These are phyloP conservation scores for Chalciporus sp. DNA, from an alignment of 1,284 basidiomycete genomes.

Conservation along the genomic window DNA sequence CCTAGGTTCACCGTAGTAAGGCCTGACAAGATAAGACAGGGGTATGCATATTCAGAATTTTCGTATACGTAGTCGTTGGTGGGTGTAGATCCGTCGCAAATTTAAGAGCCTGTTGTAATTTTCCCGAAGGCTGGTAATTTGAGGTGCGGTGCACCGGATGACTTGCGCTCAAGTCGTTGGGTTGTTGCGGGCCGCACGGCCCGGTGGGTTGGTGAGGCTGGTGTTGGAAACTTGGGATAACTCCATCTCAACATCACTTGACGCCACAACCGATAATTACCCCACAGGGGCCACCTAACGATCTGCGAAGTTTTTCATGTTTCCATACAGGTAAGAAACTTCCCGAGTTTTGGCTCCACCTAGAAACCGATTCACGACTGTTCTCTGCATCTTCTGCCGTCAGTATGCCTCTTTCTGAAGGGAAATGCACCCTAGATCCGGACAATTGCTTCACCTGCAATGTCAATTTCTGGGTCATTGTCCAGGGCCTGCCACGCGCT, in stretches of 20 bases:
- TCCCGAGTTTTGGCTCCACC: neutral
- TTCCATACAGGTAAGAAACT: neutral
- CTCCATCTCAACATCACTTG: neutral
- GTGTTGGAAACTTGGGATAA: no score
- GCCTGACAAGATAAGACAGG: no score
- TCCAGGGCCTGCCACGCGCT: neutral
- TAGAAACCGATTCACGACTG: neutral
- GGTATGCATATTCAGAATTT: no score
- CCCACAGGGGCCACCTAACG: neutral
- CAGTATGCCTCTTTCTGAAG: neutral
- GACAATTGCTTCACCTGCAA: neutral
- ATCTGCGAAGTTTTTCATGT: neutral
- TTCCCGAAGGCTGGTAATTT: neutral
- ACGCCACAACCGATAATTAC: neutral
- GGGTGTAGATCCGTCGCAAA: neutral
- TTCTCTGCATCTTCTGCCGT: neutral
- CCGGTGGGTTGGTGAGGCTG: neutral
- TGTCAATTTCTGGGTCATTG: neutral
- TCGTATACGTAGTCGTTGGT: no score
- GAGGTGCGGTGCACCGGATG: neutral
- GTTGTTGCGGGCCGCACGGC: neutral
- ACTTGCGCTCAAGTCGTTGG: no score
- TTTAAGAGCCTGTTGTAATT: neutral
- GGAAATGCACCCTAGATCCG: neutral
- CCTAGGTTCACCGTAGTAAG: no score